Evolutionary conservation across 1,139 yeast species (phyloP).

Genomic region (Blastobotrys ciferrii): DNA sequence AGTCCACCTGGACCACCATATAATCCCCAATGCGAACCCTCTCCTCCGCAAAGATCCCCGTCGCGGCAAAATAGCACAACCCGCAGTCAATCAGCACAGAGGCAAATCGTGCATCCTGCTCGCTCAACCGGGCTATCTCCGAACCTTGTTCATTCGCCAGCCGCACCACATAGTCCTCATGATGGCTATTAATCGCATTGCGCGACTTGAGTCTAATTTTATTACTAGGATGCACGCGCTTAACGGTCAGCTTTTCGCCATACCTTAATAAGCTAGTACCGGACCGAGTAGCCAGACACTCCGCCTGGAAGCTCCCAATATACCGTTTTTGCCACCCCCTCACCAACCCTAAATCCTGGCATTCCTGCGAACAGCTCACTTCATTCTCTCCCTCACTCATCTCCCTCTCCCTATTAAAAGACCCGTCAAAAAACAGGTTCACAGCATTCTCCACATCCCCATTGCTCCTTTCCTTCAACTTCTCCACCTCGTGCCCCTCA

Average conservation of each 20-base stretch:
- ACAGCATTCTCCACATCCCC: conserved; percentile 31
- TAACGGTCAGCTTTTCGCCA: conserved; percentile 48
- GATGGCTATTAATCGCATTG: conserved; percentile 10
- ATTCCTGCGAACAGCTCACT: conserved; percentile 10
- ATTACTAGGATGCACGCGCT: conserved; percentile 22
- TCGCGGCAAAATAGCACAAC: conserved; percentile 55
- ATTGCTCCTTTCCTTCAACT: conserved; percentile 20
- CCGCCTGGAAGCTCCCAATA: conserved; percentile 70
- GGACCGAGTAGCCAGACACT: conserved; percentile 84
- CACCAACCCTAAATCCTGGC: conserved; percentile 6
- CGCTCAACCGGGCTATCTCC: conserved; percentile 78
- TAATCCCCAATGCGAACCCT: conserved; percentile 71
- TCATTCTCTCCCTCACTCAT: neutral
- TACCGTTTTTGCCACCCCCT: conserved; percentile 39
- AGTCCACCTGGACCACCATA: conserved; percentile 61
- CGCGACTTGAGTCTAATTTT: conserved; percentile 8
- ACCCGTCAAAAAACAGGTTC: conserved; percentile 26
- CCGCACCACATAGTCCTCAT: conserved; percentile 36
- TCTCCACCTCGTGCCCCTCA: conserved; percentile 9
- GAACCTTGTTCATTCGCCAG: conserved; percentile 38
- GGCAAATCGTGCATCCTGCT: conserved; percentile 64
- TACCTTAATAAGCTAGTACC: conserved; percentile 53
- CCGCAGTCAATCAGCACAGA: conserved; percentile 62
- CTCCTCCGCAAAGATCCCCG: conserved; percentile 57
- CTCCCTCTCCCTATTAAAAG: neutral